Conservation (phyloP, 2,329 filamentous ascomycete genomes). For the Fusarium neocosmosporiellum region DNA sequence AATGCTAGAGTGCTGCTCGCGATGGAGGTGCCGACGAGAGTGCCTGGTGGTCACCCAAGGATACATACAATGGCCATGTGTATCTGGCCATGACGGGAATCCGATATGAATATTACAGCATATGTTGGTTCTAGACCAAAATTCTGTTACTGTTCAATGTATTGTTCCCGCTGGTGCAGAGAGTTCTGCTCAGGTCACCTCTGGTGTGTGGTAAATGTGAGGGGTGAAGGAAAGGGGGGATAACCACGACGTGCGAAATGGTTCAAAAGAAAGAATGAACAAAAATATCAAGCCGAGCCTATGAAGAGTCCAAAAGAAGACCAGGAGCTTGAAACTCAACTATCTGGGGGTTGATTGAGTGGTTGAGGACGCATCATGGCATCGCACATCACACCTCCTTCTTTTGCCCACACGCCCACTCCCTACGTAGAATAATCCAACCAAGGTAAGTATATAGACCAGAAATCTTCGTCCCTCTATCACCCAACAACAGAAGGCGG, state of each 20-base stretch:
- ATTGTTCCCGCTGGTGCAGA: neutral
- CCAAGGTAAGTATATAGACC: neutral
- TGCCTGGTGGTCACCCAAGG: neutral
- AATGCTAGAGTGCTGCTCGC: neutral
- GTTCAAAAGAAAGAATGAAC: neutral
- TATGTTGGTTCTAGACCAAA: no score
- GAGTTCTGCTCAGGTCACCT: neutral
- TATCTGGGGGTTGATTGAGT: neutral
- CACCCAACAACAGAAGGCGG: neutral
- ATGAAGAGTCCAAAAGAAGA: no score
- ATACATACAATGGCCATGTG: neutral
- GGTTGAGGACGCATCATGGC: neutral
- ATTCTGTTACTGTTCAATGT: neutral
- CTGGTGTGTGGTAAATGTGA: neutral
- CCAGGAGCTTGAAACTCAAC: neutral
- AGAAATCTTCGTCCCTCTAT: neutral
- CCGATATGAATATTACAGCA: neutral
- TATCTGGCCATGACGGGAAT: neutral
- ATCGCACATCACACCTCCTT: neutral
- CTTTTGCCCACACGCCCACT: neutral
- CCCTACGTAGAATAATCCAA: neutral
- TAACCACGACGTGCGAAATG: neutral
- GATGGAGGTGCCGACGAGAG: neutral
- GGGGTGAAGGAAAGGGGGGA: neutral
- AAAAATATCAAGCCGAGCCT: no score